Percentiles rank a stretch among this genome's conserved stretches.
Conservation (phyloP, 2,329 filamentous ascomycete genomes). For the Onygenales sp. region DNA sequence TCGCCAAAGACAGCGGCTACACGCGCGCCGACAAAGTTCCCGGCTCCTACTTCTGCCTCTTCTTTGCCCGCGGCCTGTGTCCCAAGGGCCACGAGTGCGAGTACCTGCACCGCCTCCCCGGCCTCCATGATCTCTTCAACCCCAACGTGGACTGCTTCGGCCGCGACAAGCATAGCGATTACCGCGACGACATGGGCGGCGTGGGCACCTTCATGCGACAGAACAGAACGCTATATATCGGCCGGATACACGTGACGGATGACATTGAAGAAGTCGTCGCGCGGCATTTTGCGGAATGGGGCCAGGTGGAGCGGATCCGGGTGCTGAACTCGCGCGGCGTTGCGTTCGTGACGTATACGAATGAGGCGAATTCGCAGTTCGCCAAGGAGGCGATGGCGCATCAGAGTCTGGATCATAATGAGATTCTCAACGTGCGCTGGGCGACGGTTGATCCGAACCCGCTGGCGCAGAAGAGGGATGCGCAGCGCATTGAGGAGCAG, state of each 20-base stretch:
- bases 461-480: conserved; percentile 86
- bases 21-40: conserved; percentile 66
- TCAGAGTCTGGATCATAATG: conserved; percentile 80
- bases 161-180: conserved; percentile 84
- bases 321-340: conserved; percentile 85
- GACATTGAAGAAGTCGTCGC: conserved; percentile 96
- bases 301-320: conserved; percentile 76
- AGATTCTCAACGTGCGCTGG: conserved; percentile 94
- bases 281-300: conserved; percentile 94
- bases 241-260: conserved; percentile 87
- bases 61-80: conserved; percentile 73
- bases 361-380: conserved; percentile 82
- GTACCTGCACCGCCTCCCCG: conserved; percentile 82
- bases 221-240: conserved; percentile 89
- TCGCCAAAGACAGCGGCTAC: conserved; percentile 69
- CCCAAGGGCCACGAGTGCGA: conserved; percentile 88
- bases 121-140: conserved; percentile 80
- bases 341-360: conserved; percentile 88
- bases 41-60: conserved; percentile 85
- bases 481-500: conserved; percentile 81
- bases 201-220: conserved; percentile 89
- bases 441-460: conserved; percentile 95
- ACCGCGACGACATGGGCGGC: conserved; percentile 95
- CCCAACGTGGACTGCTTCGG: conserved; percentile 94
- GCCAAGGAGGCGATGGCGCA: conserved; percentile 95